Evolutionary conservation across 768 basidiomycete species (phyloP), one percentile per base, ranked within the genome.

Genomic region (Calocybe gangraenosa): DNA sequence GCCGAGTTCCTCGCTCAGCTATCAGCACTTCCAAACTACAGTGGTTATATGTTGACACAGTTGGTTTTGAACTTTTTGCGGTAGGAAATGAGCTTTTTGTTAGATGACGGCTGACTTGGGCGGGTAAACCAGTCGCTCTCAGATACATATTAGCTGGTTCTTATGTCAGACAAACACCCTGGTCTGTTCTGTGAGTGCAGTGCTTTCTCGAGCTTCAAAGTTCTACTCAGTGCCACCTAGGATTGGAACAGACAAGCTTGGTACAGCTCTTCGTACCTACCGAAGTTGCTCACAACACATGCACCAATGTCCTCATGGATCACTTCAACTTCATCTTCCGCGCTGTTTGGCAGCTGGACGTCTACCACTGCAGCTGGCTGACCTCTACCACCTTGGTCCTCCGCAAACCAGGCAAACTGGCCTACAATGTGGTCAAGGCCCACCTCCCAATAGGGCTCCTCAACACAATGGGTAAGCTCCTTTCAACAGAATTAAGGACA

Each of bases 221-320:
- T 25, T 13, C 28, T 31, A 45, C 28, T 45, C 44, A 55, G 49
- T 58, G 47, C 44, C 8, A 7, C 18, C n/a, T 21, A 96, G 93
- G 90, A 47, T 97, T 93, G 77, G 94, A 96, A 71, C 79, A 83
- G 73, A 97, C 97, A 94, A 95, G 92, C 75, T 74, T 94, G 69
- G 88, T 95, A 52, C 92, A 97, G 75, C 83, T 99, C 58, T 94
- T 92, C 62, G 87, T 97, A 55, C 96, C 95, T 35, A 87, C 89
- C 31, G 96, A 99, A 75, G 92, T 95, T 49, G 92, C 94, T 21
- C 96, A 99, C 65, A 92, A 97, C 61, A 91, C 95, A 37, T n/a
- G n/a, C n/a, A n/a, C n/a, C n/a, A n/a, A n/a, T n/a, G n/a, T n/a
- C n/a, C n/a, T n/a, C n/a, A n/a, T n/a, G n/a, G 47, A 36, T 5